Conservation (phyloP, 768 basidiomycete genomes). For the Boletus rex-veris region DNA sequence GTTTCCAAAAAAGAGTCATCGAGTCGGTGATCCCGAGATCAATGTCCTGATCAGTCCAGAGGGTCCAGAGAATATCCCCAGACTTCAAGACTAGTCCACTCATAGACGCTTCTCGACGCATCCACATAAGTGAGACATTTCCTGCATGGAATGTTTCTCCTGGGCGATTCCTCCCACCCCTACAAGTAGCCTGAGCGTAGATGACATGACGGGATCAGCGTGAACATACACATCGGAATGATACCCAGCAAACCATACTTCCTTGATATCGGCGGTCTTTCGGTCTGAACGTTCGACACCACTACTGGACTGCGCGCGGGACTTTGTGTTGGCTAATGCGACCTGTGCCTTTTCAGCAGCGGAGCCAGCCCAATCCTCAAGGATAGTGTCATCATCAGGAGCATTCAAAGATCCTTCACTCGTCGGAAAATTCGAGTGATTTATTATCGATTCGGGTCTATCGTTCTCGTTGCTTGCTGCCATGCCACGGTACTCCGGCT, state of each 20-base stretch:
- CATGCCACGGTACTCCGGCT: background rate
- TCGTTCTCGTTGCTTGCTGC: background rate
- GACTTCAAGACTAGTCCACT: conserved; percentile 3
- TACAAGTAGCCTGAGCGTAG: background rate
- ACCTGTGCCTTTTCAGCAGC: background rate
- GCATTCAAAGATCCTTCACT: background rate
- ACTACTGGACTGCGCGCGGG: background rate
- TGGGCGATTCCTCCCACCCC: conserved; percentile 3
- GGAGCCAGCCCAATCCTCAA: background rate
- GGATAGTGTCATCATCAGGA: background rate
- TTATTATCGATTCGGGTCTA: background rate
- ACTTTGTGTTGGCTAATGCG: background rate
- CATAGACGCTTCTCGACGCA: background rate
- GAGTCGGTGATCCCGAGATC: conserved; percentile 1
- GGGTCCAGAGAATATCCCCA: conserved; percentile 2
- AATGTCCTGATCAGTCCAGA: conserved; percentile 6
- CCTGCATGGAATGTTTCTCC: conserved; percentile 2
- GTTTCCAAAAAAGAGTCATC: background rate
- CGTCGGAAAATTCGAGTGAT: background rate
- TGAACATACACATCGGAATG: conserved; percentile 6
- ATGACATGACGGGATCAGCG: background rate
- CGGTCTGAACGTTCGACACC: background rate
- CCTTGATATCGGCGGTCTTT: background rate
- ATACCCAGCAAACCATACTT: conserved; percentile 5
- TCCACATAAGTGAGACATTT: conserved; percentile 8